Conservation (phyloP, 257 asterid genomes). For the Solanum paucissectum region DNA sequence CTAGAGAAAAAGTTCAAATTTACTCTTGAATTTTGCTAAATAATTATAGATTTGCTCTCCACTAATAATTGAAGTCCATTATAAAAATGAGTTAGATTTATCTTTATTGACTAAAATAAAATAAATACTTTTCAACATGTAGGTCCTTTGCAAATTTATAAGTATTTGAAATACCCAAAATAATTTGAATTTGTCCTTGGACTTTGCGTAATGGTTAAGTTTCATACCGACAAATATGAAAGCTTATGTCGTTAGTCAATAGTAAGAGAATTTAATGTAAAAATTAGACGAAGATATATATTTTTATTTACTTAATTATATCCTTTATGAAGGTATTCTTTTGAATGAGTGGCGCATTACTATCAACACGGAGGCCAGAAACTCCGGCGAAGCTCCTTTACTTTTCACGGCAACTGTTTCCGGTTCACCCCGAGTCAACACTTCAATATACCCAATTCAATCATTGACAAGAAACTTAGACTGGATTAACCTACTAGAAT, state of each 20-base stretch:
- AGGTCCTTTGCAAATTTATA: no score
- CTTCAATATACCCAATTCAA: background rate
- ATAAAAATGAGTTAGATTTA: background rate
- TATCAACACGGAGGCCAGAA: slow-evolving; percentile 15
- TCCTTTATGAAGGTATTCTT: background rate
- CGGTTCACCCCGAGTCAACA: background rate
- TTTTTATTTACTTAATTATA: background rate
- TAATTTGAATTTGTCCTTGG: background rate
- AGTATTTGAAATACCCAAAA: no score
- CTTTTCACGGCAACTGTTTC: background rate
- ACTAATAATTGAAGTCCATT: background rate
- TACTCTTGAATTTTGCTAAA: background rate
- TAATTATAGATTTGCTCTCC: background rate
- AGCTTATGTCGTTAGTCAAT: no score
- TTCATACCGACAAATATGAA: no score
- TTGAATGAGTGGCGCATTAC: slow-evolving; percentile 34
- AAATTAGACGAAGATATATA: background rate
- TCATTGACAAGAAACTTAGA: background rate
- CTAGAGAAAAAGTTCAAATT: background rate
- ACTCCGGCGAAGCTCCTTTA: background rate
- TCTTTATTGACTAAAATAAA: no score
- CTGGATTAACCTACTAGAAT: background rate
- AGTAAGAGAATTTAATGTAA: background rate
- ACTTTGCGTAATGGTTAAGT: background rate
- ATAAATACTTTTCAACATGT: no score